These are phyloP conservation scores for Coemansia javaensis DNA, from an alignment of 192 early-diverging fungal genomes.

Conservation along the genomic window DNA sequence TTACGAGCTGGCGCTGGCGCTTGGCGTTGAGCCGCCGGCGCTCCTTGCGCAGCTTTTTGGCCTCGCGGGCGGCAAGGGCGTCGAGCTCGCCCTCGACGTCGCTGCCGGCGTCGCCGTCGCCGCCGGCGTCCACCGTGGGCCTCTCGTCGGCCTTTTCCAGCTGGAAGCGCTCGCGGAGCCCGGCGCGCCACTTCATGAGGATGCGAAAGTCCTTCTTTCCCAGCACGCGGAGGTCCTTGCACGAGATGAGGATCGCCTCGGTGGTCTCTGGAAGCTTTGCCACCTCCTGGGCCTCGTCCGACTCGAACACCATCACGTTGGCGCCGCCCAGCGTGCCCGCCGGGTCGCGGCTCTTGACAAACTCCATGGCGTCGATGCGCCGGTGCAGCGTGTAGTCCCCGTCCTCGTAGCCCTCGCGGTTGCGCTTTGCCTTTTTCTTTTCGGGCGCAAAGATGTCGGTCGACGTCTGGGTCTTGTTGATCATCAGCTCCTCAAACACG, in stretches of 20 bases:
- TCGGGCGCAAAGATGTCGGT: constrained; percentile 89
- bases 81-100: constrained; percentile 49
- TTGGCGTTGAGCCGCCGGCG: constrained; percentile 66
- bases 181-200: constrained; percentile 84
- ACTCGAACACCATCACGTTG: constrained; percentile 70
- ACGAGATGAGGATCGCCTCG: constrained; percentile 73
- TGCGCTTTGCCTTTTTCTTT: constrained; percentile 71
- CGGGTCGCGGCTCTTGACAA: constrained; percentile 74
- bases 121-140: constrained; percentile 41
- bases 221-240: constrained; percentile 85
- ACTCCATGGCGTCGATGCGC: constrained; percentile 68
- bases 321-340: constrained; percentile 70
- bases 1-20: constrained; percentile 61
- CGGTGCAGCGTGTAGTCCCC: constrained; percentile 89
- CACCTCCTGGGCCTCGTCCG: constrained; percentile 59
- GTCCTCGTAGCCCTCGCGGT: constrained; percentile 96
- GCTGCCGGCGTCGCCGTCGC: constrained; percentile 35
- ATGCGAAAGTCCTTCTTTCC: constrained; percentile 91
- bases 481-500: constrained; percentile 89
- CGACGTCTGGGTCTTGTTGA: constrained; percentile 48
- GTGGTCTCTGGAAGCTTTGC: constrained; percentile 65
- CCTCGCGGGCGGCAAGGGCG: constrained; percentile 43
- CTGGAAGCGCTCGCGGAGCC: constrained; percentile 58
- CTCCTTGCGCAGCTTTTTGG: constrained; percentile 48
- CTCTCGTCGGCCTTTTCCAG: constrained; percentile 43